A percentile compares a stretch with the other conserved stretches of the same genome.
phyloP scores from a whole-genome alignment of 495 filamentous ascomycete genomes.

The Xylaria palmicola region DNA sequence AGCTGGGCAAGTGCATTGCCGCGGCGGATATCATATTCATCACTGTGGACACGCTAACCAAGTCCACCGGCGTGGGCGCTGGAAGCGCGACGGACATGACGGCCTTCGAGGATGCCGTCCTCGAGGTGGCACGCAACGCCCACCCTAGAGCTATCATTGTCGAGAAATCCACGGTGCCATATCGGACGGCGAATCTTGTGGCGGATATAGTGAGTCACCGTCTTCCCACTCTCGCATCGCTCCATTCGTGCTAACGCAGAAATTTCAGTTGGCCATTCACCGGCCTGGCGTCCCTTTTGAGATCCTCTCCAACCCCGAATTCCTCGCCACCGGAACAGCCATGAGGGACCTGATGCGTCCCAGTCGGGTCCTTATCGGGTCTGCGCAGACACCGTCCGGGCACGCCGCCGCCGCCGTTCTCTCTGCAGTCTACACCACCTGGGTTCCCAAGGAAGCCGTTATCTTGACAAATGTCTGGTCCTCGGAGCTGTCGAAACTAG shows the following conservation, averaged over 20 bases:
- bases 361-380: conserved; percentile 77
- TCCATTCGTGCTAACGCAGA: not conserved
- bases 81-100: conserved; percentile 72
- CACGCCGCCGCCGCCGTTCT: conserved; percentile 61
- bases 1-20: conserved; percentile 57
- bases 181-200: conserved; percentile 70
- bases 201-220: conserved; percentile 56
- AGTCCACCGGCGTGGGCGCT: conserved; percentile 65
- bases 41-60: conserved; percentile 81
- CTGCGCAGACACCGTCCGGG: conserved; percentile 54
- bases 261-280: conserved; percentile 38
- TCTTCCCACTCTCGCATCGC: not conserved
- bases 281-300: conserved; percentile 66
- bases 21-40: conserved; percentile 76
- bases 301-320: conserved; percentile 82
- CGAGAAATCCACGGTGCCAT: conserved; percentile 83
- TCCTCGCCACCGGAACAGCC: conserved; percentile 77
- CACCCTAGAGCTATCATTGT: conserved; percentile 71
- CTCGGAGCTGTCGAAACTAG: conserved; percentile 76
- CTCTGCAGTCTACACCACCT: conserved; percentile 64
- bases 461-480: conserved; percentile 76
- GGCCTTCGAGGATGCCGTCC: conserved; percentile 67
- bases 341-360: conserved; percentile 69
- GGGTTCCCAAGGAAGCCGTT: conserved; percentile 67
- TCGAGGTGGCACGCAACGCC: conserved; percentile 65